Conservation (phyloP, 2,329 filamentous ascomycete genomes). For the Aspergillus carbonarius region DNA sequence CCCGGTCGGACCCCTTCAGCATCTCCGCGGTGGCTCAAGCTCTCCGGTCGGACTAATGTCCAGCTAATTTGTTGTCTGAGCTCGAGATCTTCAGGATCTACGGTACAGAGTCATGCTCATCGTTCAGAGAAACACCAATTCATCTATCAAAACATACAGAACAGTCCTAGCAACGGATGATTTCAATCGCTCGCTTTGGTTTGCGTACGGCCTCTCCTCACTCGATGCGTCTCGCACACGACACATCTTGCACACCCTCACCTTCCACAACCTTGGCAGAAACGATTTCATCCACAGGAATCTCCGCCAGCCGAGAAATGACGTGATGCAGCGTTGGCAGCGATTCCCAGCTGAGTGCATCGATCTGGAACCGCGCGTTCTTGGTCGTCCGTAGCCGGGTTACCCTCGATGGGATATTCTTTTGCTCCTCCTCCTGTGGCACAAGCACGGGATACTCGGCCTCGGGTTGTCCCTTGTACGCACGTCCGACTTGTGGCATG, state of each 20-base stretch:
- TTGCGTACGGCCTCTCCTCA: not conserved
- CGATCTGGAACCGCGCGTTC: slow-evolving; percentile 50
- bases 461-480: slow-evolving; percentile 51
- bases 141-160: not conserved
- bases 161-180: not conserved
- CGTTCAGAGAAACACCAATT: not conserved
- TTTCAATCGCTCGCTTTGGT: not conserved
- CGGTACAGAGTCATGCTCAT: not conserved
- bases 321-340: slow-evolving; percentile 64
- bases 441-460: slow-evolving; percentile 53
- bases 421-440: slow-evolving; percentile 33
- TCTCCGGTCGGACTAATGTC: too few relatives aligned
- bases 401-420: slow-evolving; percentile 27
- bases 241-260: slow-evolving; percentile 47
- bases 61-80: too few relatives aligned
- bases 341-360: slow-evolving; percentile 52
- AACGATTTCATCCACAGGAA: slow-evolving; percentile 59
- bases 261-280: slow-evolving; percentile 58
- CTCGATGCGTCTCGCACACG: slow-evolving; percentile 16
- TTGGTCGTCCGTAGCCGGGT: slow-evolving; percentile 28
- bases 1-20: too few relatives aligned
- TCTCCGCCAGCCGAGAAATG: slow-evolving; percentile 51
- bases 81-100: too few relatives aligned
- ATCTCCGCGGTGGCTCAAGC: too few relatives aligned
- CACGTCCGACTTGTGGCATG: slow-evolving; percentile 55